Conservation (phyloP, 768 basidiomycete genomes). For the Termitomyces sp. region DNA sequence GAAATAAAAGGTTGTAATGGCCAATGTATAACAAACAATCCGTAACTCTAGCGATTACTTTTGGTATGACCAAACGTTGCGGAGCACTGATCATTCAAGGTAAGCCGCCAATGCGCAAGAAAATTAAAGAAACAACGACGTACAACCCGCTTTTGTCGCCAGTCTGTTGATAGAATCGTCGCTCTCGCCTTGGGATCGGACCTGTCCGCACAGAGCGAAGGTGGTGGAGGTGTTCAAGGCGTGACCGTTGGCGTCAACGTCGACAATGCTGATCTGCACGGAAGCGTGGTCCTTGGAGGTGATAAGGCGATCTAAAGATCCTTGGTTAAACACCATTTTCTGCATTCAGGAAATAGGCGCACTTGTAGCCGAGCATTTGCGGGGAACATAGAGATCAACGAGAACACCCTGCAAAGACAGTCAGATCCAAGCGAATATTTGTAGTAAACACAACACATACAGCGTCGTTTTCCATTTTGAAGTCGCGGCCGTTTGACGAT, state of each 20-base stretch:
- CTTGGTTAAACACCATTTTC: slow-evolving; percentile 2
- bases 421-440: neutral
- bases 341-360: slow-evolving; percentile 27
- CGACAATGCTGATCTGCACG: slow-evolving; percentile 91
- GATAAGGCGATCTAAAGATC: slow-evolving; percentile 82
- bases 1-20: slow-evolving; percentile 7
- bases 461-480: slow-evolving; percentile 86
- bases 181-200: slow-evolving; percentile 91
- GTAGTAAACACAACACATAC: slow-evolving; percentile 35
- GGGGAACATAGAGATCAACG: slow-evolving; percentile 99
- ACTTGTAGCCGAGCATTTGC: slow-evolving; percentile 99
- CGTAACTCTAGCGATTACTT: slow-evolving; percentile 52
- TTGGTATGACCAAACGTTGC: slow-evolving; percentile 94
- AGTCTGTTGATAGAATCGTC: slow-evolving; percentile 96
- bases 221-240: slow-evolving; percentile 78
- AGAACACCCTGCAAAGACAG: slow-evolving; percentile 72
- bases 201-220: slow-evolving; percentile 91
- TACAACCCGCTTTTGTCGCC: slow-evolving; percentile 92
- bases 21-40: slow-evolving; percentile 9
- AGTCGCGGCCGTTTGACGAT: slow-evolving; percentile 14
- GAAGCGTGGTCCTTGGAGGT: slow-evolving; percentile 99
- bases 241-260: slow-evolving; percentile 87
- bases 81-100: slow-evolving; percentile 60
- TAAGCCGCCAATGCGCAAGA: neutral
- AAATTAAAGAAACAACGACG: slow-evolving; percentile 29